These are phyloP conservation scores for Metschnikowia picachoensis DNA, from an alignment of 805 yeast species.

Conservation along the genomic window DNA sequence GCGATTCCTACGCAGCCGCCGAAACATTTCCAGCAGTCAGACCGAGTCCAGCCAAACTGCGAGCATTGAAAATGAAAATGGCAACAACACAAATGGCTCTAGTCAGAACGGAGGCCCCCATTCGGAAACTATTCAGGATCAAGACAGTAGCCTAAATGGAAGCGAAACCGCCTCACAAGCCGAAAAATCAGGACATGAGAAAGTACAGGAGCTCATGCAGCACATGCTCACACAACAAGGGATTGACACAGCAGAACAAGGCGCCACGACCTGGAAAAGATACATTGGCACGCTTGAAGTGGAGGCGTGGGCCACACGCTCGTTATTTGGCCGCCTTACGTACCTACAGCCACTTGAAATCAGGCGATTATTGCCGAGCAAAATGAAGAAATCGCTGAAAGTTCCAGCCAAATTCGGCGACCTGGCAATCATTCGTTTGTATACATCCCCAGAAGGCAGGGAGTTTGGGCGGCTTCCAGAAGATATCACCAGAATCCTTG, in stretches of 20 bases:
- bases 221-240: constrained; percentile 11
- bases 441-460: constrained; percentile 27
- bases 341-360: constrained; percentile 43
- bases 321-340: constrained; percentile 45
- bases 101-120: no score
- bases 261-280: constrained; percentile 26
- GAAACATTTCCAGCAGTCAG: no score
- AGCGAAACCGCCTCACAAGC: no score
- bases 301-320: constrained; percentile 71
- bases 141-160: no score
- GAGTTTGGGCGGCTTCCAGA: constrained; percentile 79
- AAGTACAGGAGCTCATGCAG: constrained; percentile 8
- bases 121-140: no score
- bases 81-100: no score
- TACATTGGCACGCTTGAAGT: constrained; percentile 60
- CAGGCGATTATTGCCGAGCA: constrained; percentile 30
- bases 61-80: no score
- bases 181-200: not conserved
- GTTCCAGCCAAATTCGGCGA: constrained; percentile 22
- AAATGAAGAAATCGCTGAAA: constrained; percentile 15
- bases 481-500: constrained; percentile 59
- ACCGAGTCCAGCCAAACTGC: no score
- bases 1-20: no score
- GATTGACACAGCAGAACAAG: constrained; percentile 8
- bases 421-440: constrained; percentile 34